A percentile compares a stretch with the other conserved stretches of the same genome.
Evolutionary conservation across 805 yeast genomes (phyloP).

Genomic region (Wickerhamiella nectarea): DNA sequence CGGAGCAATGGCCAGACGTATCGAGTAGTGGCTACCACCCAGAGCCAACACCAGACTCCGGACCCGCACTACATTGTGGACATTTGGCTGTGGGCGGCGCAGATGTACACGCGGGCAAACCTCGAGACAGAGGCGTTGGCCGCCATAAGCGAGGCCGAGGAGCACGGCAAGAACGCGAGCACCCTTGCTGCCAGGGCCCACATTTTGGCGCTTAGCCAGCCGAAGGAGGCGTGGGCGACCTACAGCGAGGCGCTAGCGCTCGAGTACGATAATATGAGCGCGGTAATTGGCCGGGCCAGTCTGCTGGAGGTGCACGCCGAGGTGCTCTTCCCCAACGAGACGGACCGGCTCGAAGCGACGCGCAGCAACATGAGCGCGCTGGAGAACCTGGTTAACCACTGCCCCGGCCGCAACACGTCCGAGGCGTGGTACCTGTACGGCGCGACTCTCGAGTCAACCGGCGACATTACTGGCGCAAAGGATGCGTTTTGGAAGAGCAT

Average conservation of each 20-base stretch:
- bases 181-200: slow-evolving; percentile 23
- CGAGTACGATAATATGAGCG: slow-evolving; percentile 13
- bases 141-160: slow-evolving; percentile 60
- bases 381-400: slow-evolving; percentile 15
- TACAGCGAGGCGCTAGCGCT: slow-evolving; percentile 14
- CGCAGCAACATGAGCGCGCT: slow-evolving; percentile 10
- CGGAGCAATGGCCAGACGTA: background rate
- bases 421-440: slow-evolving; percentile 66
- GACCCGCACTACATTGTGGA: slow-evolving; percentile 24
- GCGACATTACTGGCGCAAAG: slow-evolving; percentile 37
- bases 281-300: slow-evolving; percentile 16
- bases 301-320: slow-evolving; percentile 5
- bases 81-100: slow-evolving; percentile 65
- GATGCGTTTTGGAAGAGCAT: slow-evolving; percentile 49
- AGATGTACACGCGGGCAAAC: slow-evolving; percentile 45
- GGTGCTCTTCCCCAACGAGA: slow-evolving; percentile 1
- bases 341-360: slow-evolving; percentile 7
- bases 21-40: slow-evolving; percentile 2
- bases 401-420: slow-evolving; percentile 33
- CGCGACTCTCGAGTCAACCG: slow-evolving; percentile 43
- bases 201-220: slow-evolving; percentile 9
- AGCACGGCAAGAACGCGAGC: slow-evolving; percentile 30
- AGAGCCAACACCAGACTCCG: slow-evolving; percentile 28
- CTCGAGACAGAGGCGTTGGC: slow-evolving; percentile 48
- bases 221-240: slow-evolving; percentile 12